Evolutionary conservation across 2,329 filamentous ascomycete species (phyloP).

Genomic region (Claviceps monticola): DNA sequence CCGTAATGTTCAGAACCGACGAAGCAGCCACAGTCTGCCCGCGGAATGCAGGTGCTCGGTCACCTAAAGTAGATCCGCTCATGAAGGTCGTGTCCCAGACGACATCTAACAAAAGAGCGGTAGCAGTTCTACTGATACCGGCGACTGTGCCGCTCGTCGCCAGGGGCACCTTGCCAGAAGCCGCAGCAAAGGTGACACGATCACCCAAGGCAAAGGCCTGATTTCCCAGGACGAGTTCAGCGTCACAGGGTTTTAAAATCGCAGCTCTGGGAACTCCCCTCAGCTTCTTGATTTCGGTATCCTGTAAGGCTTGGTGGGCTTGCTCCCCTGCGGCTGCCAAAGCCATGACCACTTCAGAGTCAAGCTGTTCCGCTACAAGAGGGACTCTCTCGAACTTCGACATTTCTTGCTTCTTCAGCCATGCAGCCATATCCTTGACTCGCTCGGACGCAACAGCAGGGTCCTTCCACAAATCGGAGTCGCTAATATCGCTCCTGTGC

Average conservation of each 20-base stretch:
- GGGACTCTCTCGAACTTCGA: constrained; percentile 94
- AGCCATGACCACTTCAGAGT: constrained; percentile 72
- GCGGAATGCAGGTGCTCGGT: constrained; percentile 82
- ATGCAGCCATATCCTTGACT: constrained; percentile 86
- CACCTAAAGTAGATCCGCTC: constrained; percentile 85
- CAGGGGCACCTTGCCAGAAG: constrained; percentile 89
- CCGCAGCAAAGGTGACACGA: constrained; percentile 82
- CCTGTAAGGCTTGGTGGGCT: constrained; percentile 35
- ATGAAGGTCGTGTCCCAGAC: constrained; percentile 94
- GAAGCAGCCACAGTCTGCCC: constrained; percentile 81
- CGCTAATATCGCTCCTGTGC: constrained; percentile 68
- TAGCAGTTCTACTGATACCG: constrained; percentile 78
- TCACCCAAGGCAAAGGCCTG: constrained; percentile 79
- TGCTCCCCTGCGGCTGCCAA: constrained; percentile 67
- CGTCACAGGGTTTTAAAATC: constrained; percentile 83
- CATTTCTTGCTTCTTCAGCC: constrained; percentile 83
- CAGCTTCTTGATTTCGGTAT: constrained; percentile 52
- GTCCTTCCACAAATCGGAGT: constrained; percentile 74
- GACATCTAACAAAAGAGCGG: constrained; percentile 71
- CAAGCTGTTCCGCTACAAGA: constrained; percentile 88
- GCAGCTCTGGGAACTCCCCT: constrained; percentile 74
- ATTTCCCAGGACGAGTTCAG: constrained; percentile 79
- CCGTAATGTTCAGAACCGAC: constrained; percentile 77
- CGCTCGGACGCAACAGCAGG: constrained; percentile 57
- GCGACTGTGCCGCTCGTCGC: constrained; percentile 87